Evolutionary conservation across 1,139 yeast genomes (phyloP), one percentile per base, ranked within the genome.

Genomic region (Suhomyces yuchorum): DNA sequence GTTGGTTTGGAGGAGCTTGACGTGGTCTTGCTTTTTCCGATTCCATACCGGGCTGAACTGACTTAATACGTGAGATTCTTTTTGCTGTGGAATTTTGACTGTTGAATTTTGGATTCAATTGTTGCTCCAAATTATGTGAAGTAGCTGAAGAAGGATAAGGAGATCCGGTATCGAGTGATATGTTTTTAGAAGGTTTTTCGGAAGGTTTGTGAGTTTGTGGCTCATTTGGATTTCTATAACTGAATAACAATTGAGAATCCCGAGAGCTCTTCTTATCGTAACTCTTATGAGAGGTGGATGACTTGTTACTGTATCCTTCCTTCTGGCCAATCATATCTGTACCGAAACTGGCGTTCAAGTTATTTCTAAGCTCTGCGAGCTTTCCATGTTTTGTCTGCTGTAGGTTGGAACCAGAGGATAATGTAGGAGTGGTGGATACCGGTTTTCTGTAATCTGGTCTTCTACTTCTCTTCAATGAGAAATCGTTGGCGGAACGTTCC

Each of bases 371-470:
- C 40, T 64, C 73, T 0, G 71, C 67, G 40, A 71, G 58, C 42
- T 65, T 70, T 2, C 66, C 73, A 8, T 54, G 70, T 65, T 54
- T 68, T 60, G 51, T 58, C 40, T 49, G 56, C 40, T 70, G 75
- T 30, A 70, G 57, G 39, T 55, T 65, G 9, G 73, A 61, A 1
- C 74, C 74, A 35, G 62, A 46, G 34, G 51, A 50, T 28, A 41
- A 42, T 8, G 46, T 23, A 26, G 45, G 45, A 6, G 17, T 22
- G n/a, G 51, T 9, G 12, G 54, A 48, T 19, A 26, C 42, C 30
- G 62, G 64, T 43, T 73, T 73, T 38, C 75, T 58, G 54, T 75
- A 74, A 54, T 74, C 77, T 3, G 71, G 66, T 47, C 80, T 60
- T 51, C 79, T 66, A 50, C 77, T 70, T 48, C 80, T 58, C 45